These are phyloP conservation scores for Gossypium anomalum DNA, from an alignment of 345 rosid species.

Conservation along the genomic window DNA sequence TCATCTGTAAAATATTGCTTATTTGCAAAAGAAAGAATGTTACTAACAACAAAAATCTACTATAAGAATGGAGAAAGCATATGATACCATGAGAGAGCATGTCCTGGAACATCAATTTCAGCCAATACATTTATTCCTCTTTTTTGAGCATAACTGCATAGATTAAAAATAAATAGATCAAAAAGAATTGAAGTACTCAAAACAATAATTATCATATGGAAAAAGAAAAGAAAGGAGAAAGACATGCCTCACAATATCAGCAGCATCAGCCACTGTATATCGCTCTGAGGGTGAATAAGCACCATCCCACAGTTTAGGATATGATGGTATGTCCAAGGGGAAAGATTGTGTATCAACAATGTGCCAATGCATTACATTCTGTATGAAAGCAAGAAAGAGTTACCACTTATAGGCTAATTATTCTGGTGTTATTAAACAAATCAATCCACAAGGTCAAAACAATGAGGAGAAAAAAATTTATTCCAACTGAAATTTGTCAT, in stretches of 20 bases:
- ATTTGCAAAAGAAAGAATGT: constrained; percentile 14
- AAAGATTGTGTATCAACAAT: constrained; percentile 64
- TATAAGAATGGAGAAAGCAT: constrained; percentile 13
- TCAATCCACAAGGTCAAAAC: neutral
- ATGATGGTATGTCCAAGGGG: constrained; percentile 72
- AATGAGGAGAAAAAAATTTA: neutral
- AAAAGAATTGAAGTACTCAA: constrained; percentile 1
- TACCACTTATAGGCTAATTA: neutral
- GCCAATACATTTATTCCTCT: constrained; percentile 65
- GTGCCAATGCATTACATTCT: constrained; percentile 84
- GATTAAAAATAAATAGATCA: constrained; percentile 7
- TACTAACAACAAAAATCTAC: neutral
- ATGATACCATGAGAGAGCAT: constrained; percentile 61
- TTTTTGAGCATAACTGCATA: constrained; percentile 50
- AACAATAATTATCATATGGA: neutral
- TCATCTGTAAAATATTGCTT: neutral
- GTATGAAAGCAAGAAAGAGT: constrained; percentile 12
- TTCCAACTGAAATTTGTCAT: neutral
- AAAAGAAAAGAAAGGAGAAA: constrained; percentile 1
- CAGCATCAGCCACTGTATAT: constrained; percentile 57
- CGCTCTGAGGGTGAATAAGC: constrained; percentile 55
- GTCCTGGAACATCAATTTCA: constrained; percentile 79
- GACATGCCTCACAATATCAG: constrained; percentile 56
- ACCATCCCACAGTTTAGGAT: constrained; percentile 69
- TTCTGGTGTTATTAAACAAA: neutral